Percentiles rank a stretch among this genome's conserved stretches.
Evolutionary conservation across 2,329 filamentous ascomycete species (phyloP).

Genomic region (Catunica adiposa): DNA sequence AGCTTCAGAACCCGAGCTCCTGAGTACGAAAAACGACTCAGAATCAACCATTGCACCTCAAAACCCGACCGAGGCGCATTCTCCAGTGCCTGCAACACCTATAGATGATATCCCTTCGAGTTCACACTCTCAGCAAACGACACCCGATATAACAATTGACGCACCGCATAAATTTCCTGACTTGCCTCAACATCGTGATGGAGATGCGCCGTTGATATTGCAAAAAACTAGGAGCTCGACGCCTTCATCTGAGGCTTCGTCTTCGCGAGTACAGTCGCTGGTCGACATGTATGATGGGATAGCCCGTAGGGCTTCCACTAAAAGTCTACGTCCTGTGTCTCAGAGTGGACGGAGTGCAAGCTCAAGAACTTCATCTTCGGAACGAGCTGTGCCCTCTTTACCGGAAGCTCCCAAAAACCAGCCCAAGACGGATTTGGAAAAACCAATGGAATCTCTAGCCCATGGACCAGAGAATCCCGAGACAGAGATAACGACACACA

Average conservation of each 20-base stretch:
- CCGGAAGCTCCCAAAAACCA: neutral
- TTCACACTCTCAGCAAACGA: neutral
- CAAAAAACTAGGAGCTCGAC: conserved; percentile 5
- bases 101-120: neutral
- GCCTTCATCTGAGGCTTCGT: conserved; percentile 1
- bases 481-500: too few relatives aligned
- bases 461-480: too few relatives aligned
- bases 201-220: conserved; percentile 2
- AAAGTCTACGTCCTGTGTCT: neutral
- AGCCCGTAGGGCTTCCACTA: conserved; percentile 16
- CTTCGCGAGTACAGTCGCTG: conserved; percentile 27
- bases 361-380: neutral
- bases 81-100: neutral
- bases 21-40: neutral
- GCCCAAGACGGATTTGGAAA: neutral
- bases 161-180: neutral
- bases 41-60: neutral
- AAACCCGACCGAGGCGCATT: neutral
- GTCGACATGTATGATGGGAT: conserved; percentile 35
- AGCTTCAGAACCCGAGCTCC: neutral
- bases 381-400: too few relatives aligned
- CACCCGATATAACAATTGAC: conserved; percentile 1
- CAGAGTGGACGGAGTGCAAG: conserved; percentile 1
- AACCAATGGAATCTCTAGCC: too few relatives aligned
- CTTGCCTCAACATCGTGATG: neutral